phyloP scores from a whole-genome alignment of 1,284 basidiomycete species.

The Grifola frondosa region DNA sequence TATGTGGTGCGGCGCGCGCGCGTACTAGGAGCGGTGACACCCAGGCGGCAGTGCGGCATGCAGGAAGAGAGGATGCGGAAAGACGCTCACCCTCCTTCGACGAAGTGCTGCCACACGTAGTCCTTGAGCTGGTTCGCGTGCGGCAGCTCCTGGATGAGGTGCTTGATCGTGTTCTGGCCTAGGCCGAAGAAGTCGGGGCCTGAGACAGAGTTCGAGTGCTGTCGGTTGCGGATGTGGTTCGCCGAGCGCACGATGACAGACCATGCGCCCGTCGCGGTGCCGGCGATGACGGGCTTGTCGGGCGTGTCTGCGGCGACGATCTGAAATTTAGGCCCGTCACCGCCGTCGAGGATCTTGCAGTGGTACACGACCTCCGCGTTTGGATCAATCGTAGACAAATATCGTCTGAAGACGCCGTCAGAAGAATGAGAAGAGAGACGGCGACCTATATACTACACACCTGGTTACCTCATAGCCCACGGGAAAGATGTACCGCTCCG shows the following conservation, averaged over 20 bases:
- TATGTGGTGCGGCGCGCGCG: too few relatives aligned
- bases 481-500: slow-evolving; percentile 82
- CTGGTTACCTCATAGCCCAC: slow-evolving; percentile 80
- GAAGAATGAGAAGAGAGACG: slow-evolving; percentile 14
- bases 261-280: slow-evolving; percentile 85
- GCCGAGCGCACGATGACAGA: slow-evolving; percentile 76
- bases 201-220: slow-evolving; percentile 80
- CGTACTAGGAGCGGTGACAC: neutral
- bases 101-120: slow-evolving; percentile 81
- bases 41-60: slow-evolving; percentile 8
- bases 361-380: slow-evolving; percentile 67
- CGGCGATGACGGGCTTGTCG: slow-evolving; percentile 68
- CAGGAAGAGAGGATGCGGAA: slow-evolving; percentile 7
- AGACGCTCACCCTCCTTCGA: slow-evolving; percentile 72
- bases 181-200: slow-evolving; percentile 84
- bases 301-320: slow-evolving; percentile 69
- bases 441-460: slow-evolving; percentile 35
- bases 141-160: slow-evolving; percentile 76
- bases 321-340: slow-evolving; percentile 79
- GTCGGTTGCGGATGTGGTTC: slow-evolving; percentile 71
- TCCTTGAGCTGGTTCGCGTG: slow-evolving; percentile 66
- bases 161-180: slow-evolving; percentile 82
- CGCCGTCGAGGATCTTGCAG: slow-evolving; percentile 80
- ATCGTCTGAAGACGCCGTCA: slow-evolving; percentile 49
- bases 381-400: slow-evolving; percentile 70